Conservation (phyloP, 257 asterid genomes). For the Ligustrum vulgare region DNA sequence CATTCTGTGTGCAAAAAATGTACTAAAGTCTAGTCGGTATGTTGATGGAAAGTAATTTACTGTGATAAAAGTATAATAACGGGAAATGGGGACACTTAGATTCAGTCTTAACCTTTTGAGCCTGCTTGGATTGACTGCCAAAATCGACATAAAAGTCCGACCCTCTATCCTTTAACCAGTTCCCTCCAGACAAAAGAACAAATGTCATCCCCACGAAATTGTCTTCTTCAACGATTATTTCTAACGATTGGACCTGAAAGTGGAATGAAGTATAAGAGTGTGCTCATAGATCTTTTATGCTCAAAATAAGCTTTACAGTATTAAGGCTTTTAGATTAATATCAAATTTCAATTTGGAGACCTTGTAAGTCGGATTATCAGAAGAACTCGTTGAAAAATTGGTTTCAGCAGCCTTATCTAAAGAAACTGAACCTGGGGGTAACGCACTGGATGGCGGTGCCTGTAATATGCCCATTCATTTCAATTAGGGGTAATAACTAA, state of each 20-base stretch:
- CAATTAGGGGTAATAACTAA: constrained; percentile 16
- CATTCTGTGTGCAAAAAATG: constrained; percentile 36
- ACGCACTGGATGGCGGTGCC: constrained; percentile 72
- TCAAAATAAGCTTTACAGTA: constrained; percentile 10
- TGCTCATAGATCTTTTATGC: constrained; percentile 10
- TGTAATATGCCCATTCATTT: constrained; percentile 33
- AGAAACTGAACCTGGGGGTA: constrained; percentile 83
- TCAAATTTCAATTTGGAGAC: constrained; percentile 35
- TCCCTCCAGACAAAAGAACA: constrained; percentile 76
- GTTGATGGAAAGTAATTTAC: background rate
- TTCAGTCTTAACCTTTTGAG: constrained; percentile 48
- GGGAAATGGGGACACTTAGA: constrained; percentile 21
- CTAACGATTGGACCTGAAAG: constrained; percentile 81
- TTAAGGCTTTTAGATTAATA: constrained; percentile 18
- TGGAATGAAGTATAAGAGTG: constrained; percentile 23
- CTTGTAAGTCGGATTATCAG: constrained; percentile 49
- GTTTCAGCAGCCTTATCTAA: constrained; percentile 71
- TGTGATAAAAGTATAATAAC: background rate
- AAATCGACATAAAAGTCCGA: constrained; percentile 82
- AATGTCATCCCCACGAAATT: constrained; percentile 89
- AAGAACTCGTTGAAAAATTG: constrained; percentile 42
- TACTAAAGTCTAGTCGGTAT: constrained; percentile 21
- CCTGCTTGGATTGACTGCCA: constrained; percentile 37
- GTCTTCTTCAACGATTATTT: constrained; percentile 68
- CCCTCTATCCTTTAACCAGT: constrained; percentile 80